Evolutionary conservation across 2,329 filamentous ascomycete genomes (phyloP).

Genomic region (Venturia effusa): DNA sequence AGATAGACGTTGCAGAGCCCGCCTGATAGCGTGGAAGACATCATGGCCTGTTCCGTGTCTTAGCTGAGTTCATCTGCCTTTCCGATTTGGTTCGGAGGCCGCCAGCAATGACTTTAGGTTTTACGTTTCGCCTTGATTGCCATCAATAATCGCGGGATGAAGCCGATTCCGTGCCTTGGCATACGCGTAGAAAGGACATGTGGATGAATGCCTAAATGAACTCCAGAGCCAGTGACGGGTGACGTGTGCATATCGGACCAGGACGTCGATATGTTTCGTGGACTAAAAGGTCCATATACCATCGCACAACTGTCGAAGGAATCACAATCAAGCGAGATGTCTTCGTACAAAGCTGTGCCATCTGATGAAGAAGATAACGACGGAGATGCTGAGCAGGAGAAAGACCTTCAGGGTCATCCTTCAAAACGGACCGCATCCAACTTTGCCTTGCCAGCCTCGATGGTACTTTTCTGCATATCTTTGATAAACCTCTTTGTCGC

Average conservation of each 20-base stretch:
- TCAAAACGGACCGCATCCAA: neutral
- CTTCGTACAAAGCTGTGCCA: neutral
- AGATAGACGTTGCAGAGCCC: too few species aligned
- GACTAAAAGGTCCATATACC: too few species aligned
- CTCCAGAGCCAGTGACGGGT: too few species aligned
- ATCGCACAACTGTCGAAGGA: neutral
- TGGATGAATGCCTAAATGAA: too few species aligned
- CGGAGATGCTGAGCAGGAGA: neutral
- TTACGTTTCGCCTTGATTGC: neutral
- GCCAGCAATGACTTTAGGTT: neutral
- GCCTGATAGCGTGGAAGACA: too few species aligned
- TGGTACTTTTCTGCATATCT: neutral
- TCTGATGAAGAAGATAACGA: neutral
- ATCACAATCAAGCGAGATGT: neutral
- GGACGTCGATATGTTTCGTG: too few species aligned
- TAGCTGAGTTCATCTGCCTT: neutral
- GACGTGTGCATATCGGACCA: too few species aligned
- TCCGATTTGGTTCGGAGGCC: neutral
- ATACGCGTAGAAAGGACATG: too few species aligned
- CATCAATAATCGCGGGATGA: neutral
- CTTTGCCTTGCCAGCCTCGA: neutral
- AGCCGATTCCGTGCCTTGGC: neutral
- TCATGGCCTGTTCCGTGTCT: too few species aligned
- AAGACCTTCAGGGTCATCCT: neutral
- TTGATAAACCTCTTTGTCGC: constrained; percentile 1